A percentile compares a stretch with the other conserved stretches of the same genome.
Conservation (phyloP, 352 stramenopile genomes). For the Globisporangium abappressorium region DNA sequence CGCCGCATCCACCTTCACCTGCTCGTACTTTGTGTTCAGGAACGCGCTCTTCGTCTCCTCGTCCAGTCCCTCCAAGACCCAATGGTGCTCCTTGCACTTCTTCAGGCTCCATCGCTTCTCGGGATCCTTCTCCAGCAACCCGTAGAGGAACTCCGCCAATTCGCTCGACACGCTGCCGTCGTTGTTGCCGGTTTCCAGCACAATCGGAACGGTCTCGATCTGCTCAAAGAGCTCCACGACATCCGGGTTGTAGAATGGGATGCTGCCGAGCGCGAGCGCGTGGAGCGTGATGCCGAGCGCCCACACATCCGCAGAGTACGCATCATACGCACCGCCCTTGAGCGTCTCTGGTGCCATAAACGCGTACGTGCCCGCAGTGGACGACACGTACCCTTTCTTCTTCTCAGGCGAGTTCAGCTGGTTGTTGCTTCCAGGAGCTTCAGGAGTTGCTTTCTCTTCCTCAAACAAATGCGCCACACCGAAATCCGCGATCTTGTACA, state of each 20-base stretch:
- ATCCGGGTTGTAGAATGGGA: constrained; percentile 83
- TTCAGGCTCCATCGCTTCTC: constrained; percentile 65
- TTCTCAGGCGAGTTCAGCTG: constrained; percentile 21
- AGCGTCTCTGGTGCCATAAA: constrained; percentile 85
- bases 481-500: constrained; percentile 86
- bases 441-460: constrained; percentile 27
- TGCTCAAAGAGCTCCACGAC: constrained; percentile 83
- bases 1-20: constrained; percentile 53
- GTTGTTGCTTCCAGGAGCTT: constrained; percentile 12
- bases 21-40: constrained; percentile 42
- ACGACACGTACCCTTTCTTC: constrained; percentile 74
- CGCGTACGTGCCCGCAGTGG: constrained; percentile 80
- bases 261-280: constrained; percentile 69
- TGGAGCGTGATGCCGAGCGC: constrained; percentile 84
- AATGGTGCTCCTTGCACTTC: constrained; percentile 67
- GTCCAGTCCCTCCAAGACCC: constrained; percentile 58
- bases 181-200: constrained; percentile 29
- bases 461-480: constrained; percentile 83
- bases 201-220: constrained; percentile 62
- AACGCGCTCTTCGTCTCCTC: constrained; percentile 39
- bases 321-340: constrained; percentile 73
- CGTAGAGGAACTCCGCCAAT: constrained; percentile 45
- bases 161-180: constrained; percentile 32
- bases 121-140: constrained; percentile 73
- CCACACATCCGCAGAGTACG: constrained; percentile 86